Percentiles rank a stretch among this genome's conserved stretches.
These are phyloP conservation scores for Sporormia fimetaria DNA, from an alignment of 495 filamentous ascomycete species.

Conservation along the genomic window DNA sequence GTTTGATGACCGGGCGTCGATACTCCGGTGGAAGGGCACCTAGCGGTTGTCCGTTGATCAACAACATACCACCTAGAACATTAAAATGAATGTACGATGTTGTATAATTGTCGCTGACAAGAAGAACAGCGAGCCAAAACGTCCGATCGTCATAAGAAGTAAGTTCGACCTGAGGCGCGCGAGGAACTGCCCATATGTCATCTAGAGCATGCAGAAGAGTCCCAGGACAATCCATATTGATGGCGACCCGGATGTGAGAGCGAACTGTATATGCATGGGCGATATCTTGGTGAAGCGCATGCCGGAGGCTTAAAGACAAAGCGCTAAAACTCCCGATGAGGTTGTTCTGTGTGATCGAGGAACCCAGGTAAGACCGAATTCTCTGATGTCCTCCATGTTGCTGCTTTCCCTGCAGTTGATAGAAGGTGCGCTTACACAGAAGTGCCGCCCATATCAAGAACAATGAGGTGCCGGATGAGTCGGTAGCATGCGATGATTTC, in stretches of 20 bases:
- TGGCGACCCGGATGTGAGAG: constrained; percentile 22
- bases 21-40: constrained; percentile 39
- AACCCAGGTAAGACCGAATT: constrained; percentile 10
- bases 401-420: too few relatives aligned
- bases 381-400: constrained; percentile 14
- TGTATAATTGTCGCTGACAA: constrained; percentile 1
- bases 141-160: too few relatives aligned
- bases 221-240: not conserved
- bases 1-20: constrained; percentile 30
- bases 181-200: constrained; percentile 23
- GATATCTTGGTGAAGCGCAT: constrained; percentile 39
- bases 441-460: constrained; percentile 41
- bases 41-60: constrained; percentile 39
- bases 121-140: too few relatives aligned
- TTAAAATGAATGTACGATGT: constrained; percentile 36
- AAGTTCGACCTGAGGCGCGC: constrained; percentile 13
- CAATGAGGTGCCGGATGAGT: constrained; percentile 27
- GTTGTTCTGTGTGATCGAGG: constrained; percentile 31
- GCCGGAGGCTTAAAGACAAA: constrained; percentile 27
- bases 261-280: constrained; percentile 37
- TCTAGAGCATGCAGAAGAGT: constrained; percentile 6
- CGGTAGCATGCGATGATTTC: not conserved
- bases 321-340: constrained; percentile 26
- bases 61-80: constrained; percentile 38
- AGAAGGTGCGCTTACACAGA: constrained; percentile 41